Evolutionary conservation across 2,329 filamentous ascomycete genomes (phyloP), one percentile per base, ranked within the genome.

Genomic region (Metarhizium robertsii): DNA sequence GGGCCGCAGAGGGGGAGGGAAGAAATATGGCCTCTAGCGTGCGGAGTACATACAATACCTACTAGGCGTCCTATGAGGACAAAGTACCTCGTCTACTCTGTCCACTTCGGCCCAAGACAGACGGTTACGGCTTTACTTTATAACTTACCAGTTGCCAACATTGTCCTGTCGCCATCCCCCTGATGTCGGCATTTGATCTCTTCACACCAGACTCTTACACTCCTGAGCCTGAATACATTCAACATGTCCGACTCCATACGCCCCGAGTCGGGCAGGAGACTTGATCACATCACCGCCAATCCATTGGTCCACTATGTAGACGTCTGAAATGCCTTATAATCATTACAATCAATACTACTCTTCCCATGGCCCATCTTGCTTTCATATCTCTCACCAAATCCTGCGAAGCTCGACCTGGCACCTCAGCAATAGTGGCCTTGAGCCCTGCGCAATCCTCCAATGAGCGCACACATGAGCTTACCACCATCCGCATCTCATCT

Each of bases 291-390:
- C n/a, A 43, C n/a, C 16, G 16, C 14, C 40, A 14, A 43, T 18
- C 13, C 13, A 43, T 43, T 14, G 16, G 42, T 20, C 2, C 25
- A 13, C 6, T 30, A 11, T 20, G 4, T 30, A 30, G 20, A 29
- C 25, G 20, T 48, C 8, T 50, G 48, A 50, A 25, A 36, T 49
- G 48, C 52, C 50, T 46, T 57, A 45, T 38, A 51, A 55, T 47
- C 51, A 50, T 57, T 53, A 53, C 53, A 55, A 55, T 50, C 45
- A 53, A 53, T 53, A 51, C 56, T 55, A 47, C 53, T 54, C 42
- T 46, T 45, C 53, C 47, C 40, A 50, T 46, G 36, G 40, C 25
- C 45, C 45, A 53, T 29, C 32, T 13, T 18, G 45, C 32, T 4
- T 14, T 32, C 32, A 29, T 29, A 48, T 40, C 34, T 14, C 34